phyloP scores from a whole-genome alignment of 495 filamentous ascomycete genomes.

The Talaromyces proteolyticus region DNA sequence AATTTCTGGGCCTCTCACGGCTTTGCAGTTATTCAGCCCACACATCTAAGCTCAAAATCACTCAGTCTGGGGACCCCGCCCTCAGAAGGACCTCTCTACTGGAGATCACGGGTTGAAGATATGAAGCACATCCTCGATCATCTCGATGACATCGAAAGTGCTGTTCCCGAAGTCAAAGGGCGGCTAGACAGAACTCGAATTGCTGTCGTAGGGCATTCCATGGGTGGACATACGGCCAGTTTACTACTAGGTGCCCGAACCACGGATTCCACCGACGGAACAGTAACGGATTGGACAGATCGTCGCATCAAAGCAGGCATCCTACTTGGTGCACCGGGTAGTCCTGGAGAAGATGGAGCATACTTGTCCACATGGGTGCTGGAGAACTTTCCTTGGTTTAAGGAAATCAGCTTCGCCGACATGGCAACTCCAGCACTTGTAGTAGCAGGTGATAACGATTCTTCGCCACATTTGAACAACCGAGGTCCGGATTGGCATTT shows the following conservation, averaged over 20 bases:
- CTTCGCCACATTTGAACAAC: constrained; percentile 23
- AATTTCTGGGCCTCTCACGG: constrained; percentile 42
- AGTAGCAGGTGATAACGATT: constrained; percentile 32
- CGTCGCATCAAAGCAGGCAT: constrained; percentile 34
- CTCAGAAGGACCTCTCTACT: constrained; percentile 20
- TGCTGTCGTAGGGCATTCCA: constrained; percentile 35
- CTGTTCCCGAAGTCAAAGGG: constrained; percentile 24
- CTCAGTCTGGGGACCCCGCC: constrained; percentile 17
- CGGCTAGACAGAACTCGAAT: constrained; percentile 27
- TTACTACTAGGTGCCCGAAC: constrained; percentile 30
- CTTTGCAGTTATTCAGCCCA: constrained; percentile 41
- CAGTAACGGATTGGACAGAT: constrained; percentile 1
- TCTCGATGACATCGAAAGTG: constrained; percentile 24
- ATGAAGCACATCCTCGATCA: constrained; percentile 29
- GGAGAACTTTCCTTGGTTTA: constrained; percentile 19
- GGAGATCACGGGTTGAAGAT: constrained; percentile 28
- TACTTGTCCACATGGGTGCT: constrained; percentile 13
- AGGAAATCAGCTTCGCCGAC: constrained; percentile 21
- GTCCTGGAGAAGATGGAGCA: constrained; percentile 15
- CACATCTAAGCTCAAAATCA: constrained; percentile 31
- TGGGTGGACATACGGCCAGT: constrained; percentile 27
- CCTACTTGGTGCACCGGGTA: constrained; percentile 24
- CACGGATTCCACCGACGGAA: constrained; percentile 14
- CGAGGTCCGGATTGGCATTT: constrained; percentile 35
- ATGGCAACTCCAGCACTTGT: constrained; percentile 32